Evolutionary conservation across 768 basidiomycete species (phyloP), one percentile per base, ranked within the genome.

Genomic region (Mycena rosella): DNA sequence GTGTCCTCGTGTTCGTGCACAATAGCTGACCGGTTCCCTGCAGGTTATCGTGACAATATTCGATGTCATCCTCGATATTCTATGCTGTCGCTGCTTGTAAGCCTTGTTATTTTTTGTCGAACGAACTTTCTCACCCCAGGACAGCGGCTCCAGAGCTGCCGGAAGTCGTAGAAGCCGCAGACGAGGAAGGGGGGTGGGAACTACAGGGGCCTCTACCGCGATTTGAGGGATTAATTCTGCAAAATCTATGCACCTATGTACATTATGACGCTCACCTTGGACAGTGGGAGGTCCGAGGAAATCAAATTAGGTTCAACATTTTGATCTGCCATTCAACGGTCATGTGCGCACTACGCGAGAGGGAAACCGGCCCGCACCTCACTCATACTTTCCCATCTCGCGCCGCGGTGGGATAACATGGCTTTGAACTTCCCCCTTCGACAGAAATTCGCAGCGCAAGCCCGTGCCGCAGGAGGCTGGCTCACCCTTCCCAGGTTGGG

Each of bases 401-500:
- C 17, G 17, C 5, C 38, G 38, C 38, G 38, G 17, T 15, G 45
- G 20, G 40, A 49, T n/a, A 68, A 27, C 47, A 74, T 74, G 74
- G 56, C 70, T 36, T 66, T 74, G 53, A 53, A 52, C 45, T 63
- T 74, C 14, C 74, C 74, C 51, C 70, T 74, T 30, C 67, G 74
- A 27, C 68, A 72, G 55, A 73, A 69, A 42, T 64, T 74, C 24
- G 27, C 54, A 27, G 55, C 68, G 20, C 65, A 69, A 30, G 59
- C 65, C 32, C 68, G 65, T 29, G 74, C 74, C 20, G 74, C 74
- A 32, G 74, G 74, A 24, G 72, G 48, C 3, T 74, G 74, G 74
- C 72, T 74, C 14, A 74, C 74, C 17, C 57, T 74, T 17, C 74
- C 74, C 0, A 74, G 73, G 73, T 72, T 36, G 45, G 45, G 24